Conservation (phyloP, 805 yeast species). For the Yarrowia sp. region DNA sequence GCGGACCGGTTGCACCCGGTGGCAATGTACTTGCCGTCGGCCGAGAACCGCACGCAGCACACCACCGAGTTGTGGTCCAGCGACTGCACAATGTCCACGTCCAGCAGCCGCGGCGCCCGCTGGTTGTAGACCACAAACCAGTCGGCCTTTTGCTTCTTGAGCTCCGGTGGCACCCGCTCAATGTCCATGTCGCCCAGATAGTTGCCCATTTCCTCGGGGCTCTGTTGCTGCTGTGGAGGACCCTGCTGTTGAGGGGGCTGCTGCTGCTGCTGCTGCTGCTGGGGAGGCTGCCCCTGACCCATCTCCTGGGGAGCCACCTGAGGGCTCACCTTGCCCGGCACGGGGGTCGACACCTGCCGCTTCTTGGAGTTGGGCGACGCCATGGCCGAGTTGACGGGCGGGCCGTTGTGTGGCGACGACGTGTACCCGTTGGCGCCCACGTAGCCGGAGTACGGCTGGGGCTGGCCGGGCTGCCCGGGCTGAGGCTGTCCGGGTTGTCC, state of each 20-base stretch:
- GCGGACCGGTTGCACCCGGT: slow-evolving; percentile 97
- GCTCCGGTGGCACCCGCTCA: slow-evolving; percentile 66
- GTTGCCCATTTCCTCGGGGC: slow-evolving; percentile 38
- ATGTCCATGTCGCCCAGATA: slow-evolving; percentile 66
- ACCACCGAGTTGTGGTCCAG: slow-evolving; percentile 92
- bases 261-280: slow-evolving; percentile 34
- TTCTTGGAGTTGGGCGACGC: slow-evolving; percentile 28
- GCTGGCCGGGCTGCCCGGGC: slow-evolving; percentile 30
- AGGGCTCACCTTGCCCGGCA: slow-evolving; percentile 22
- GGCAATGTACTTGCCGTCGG: slow-evolving; percentile 88
- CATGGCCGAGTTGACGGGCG: slow-evolving; percentile 30
- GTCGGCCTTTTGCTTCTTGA: slow-evolving; percentile 78
- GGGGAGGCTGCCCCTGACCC: slow-evolving; percentile 34
- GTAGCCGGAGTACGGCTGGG: slow-evolving; percentile 31
- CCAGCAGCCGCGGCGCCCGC: slow-evolving; percentile 69
- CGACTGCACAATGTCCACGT: slow-evolving; percentile 84
- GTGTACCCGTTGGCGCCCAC: slow-evolving; percentile 24
- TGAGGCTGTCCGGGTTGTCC: slow-evolving; percentile 29
- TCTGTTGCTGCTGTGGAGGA: slow-evolving; percentile 28
- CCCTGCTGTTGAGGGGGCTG: slow-evolving; percentile 31
- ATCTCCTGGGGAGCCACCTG: slow-evolving; percentile 20
- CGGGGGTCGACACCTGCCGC: slow-evolving; percentile 26
- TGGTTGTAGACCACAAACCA: slow-evolving; percentile 91
- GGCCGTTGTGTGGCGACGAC: slow-evolving; percentile 27
- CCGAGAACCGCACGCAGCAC: slow-evolving; percentile 91